Evolutionary conservation across 139 green algal species (phyloP).

Genomic region (Limnomonas spitsbergensis): DNA sequence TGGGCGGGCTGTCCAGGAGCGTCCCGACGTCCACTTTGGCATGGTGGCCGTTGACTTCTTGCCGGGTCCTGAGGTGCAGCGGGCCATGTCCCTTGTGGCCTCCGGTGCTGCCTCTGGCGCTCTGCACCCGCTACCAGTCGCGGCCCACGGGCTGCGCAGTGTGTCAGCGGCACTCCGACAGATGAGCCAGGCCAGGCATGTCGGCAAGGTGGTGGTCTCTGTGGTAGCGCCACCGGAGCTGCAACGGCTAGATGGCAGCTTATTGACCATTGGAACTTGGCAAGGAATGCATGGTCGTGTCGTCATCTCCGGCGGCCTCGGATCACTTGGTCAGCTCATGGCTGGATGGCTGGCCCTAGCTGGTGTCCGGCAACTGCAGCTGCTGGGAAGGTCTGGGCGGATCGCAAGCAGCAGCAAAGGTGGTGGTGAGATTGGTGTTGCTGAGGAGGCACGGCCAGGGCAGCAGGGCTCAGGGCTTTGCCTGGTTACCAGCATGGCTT

Average conservation of each 20-base stretch:
- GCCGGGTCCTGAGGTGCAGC: constrained; percentile 43
- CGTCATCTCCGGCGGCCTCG: constrained; percentile 48
- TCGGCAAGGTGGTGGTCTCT: constrained; percentile 82
- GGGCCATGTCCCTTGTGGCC: constrained; percentile 34
- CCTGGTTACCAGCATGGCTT: not conserved
- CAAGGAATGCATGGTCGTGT: constrained; percentile 40
- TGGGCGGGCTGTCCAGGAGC: constrained; percentile 62
- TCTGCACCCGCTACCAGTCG: constrained; percentile 42
- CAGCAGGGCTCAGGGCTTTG: not conserved
- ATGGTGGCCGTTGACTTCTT: constrained; percentile 87
- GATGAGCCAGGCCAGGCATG: constrained; percentile 76
- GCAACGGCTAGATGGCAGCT: no score
- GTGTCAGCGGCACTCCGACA: constrained; percentile 71
- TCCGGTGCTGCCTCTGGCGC: constrained; percentile 28
- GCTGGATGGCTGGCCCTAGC: not conserved
- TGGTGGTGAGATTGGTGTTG: not conserved
- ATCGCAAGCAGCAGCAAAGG: no score
- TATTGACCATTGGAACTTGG: constrained; percentile 8
- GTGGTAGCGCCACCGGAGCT: not conserved
- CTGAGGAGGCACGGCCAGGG: not conserved
- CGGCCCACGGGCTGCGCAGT: constrained; percentile 30
- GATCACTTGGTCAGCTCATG: constrained; percentile 37
- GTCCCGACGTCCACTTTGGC: constrained; percentile 70
- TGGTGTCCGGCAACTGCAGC: constrained; percentile 23
- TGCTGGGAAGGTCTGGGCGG: constrained; percentile 43